Evolutionary conservation across 2,329 filamentous ascomycete genomes (phyloP), one percentile per base, ranked within the genome.

Genomic region (Hymenoscyphus repandus): DNA sequence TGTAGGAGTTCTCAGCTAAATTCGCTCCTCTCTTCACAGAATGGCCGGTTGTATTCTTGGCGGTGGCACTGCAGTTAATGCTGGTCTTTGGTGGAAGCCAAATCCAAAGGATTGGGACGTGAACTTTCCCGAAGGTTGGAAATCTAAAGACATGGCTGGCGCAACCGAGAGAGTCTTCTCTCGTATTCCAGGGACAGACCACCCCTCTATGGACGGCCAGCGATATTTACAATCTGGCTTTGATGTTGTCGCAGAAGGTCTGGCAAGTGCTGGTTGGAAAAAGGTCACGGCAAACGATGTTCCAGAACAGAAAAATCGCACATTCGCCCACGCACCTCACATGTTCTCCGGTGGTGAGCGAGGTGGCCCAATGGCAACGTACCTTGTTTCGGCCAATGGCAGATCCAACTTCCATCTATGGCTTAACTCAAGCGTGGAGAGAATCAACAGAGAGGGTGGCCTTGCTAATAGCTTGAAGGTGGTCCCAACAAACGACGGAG

Each of bases 71-170:
- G 64, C 64, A 9, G 56, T 87, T 60, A 88, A 88, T 57, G 79
- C 83, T 45, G 83, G 80, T 41, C 72, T 88, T 32, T 87, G 82
- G 78, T 85, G 81, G 75, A 82, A 79, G 64, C 78, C 86, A 0
- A 78, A 82, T 53, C 72, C 77, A 5, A 65, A 70, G 6, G 86
- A 90, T 63, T 90, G 85, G 72, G 82, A 89, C 64, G 74, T 78
- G 63, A 85, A 86, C 66, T 90, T 87, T 70, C 86, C 86, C 0
- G 57, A 70, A 1, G 86, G 85, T 30, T 90, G 86, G 86, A 82
- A 85, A 66, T 74, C 79, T n/a, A 64, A 69, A 5, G 83, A 89
- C 58, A 77, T 89, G 63, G 69, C 70, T 51, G 64, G 70, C 20
- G 79, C 85, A 1, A 79, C 82, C 5, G 68, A 76, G 32, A 76